These are phyloP conservation scores for Prunus davidiana DNA, from an alignment of 306 rosid species.

Conservation along the genomic window DNA sequence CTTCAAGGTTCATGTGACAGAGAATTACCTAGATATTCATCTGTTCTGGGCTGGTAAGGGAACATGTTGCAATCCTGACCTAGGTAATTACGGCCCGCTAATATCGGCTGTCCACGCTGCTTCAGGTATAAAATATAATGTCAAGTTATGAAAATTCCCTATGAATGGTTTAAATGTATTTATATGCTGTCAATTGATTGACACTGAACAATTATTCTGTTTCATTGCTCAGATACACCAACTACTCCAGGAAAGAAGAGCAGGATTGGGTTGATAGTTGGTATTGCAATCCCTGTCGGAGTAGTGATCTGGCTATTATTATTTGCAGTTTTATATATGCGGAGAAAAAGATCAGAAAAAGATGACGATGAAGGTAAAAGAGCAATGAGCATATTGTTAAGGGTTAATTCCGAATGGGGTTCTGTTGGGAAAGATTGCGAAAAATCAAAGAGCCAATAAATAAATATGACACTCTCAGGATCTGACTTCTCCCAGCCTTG, in stretches of 20 bases:
- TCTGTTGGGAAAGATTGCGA: no score
- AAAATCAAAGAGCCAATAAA: no score
- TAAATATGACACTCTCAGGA: no score
- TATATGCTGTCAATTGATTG: not conserved
- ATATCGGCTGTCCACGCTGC: slow-evolving; percentile 16
- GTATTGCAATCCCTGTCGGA: slow-evolving; percentile 7
- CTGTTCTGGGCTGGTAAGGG: not conserved
- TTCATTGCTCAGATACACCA: slow-evolving; percentile 4
- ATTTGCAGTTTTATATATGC: not conserved
- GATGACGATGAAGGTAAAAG: slow-evolving; percentile 18
- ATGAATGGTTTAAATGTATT: not conserved
- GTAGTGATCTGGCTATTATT: slow-evolving; percentile 12
- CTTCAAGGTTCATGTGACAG: no score
- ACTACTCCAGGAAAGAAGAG: slow-evolving; percentile 5
- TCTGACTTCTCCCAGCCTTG: no score
- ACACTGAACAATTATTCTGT: not conserved
- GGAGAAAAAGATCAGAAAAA: not conserved
- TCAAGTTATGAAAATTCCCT: not conserved
- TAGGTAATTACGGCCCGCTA: slow-evolving; percentile 5
- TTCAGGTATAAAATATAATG: not conserved
- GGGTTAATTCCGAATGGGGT: not conserved
- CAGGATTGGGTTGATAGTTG: slow-evolving; percentile 14
- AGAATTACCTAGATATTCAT: no score
- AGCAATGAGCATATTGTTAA: no score
- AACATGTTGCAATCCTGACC: slow-evolving; percentile 23